Base-by-base conservation (phyloP, 2,329 filamentous ascomycete genomes). In the Apiospora marii region DNA sequence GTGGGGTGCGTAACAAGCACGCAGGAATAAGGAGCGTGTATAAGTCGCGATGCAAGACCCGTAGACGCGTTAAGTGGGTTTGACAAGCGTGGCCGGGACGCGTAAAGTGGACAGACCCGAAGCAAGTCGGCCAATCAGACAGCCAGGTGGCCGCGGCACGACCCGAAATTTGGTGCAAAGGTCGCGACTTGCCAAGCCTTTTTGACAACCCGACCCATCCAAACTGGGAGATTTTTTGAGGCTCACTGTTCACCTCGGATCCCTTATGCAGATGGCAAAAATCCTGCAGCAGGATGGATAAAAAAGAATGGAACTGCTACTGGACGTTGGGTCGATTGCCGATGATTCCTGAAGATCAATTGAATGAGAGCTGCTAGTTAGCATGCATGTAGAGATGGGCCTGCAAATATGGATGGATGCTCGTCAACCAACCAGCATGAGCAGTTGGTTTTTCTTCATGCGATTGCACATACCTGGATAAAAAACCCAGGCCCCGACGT, bases 11-110 rank as follows among this genome's bases (percentile, higher is more conserved):
- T 22, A 48, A 48, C 58, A 41, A 41, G 19, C 30, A 61, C 30
- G 58, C 34, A 64, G 58, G 58, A 64, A 64, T 64, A 64, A 64
- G 58, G 58, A 64, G 58, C 58, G 44, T 68, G 67, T 68, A 48
- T 68, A 68, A 68, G 67, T 68, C 43, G 67, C 43, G 67, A 68
- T 68, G 58, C 58, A 41, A 68, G 19, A 19, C 67, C 30, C 41
- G 67, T 2, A 22, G 13, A 48, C 67, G 67, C 67, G 67, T 68
- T 34, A 16, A 48, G 67, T 48, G 67, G 67, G 19, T 34, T 41
- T 4, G 22, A 30, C 24, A 27, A 30, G 58, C 67, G 67, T 34
- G 67, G 27, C 43, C 13, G 8, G 10, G 58, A 41, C 67, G 67
- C 44, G 67, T 68, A 30, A 68, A 68, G 67, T 68, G 67, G 67